Base-by-base conservation (phyloP, 2,329 filamentous ascomycete genomes). In the Fusarium mangiferae region DNA sequence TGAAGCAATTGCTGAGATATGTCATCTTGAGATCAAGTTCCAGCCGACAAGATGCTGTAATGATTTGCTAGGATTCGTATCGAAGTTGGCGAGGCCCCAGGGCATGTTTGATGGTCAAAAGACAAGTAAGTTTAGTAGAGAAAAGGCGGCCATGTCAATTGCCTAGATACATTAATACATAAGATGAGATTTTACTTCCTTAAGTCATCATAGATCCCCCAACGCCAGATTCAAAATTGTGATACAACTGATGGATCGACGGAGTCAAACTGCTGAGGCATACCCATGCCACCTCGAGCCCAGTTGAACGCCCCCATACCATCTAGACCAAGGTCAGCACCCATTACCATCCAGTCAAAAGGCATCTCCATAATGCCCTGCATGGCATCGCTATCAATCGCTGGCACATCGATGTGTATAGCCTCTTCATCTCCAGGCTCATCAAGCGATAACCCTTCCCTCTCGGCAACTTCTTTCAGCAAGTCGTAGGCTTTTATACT, bases 401-500 rank as follows among this genome's bases (percentile, higher is more conserved):
- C 41, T 17, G 71, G 56, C 11, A 64, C 14, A 56, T 55, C 39
- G 12, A 63, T 28, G 6, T 41, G 64, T 12, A 59, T 46, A 30
- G 45, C 56, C 11, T 68, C 66, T 41, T 66, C 68, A 13, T 68
- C 70, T 14, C 66, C 59, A 15, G 72, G 54, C 1, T 74, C 64
- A 4, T 66, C 54, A 5, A 71, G 38, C 1, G 56, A 55, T 10
- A 72, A 42, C 4, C 77, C 77, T 17, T 78, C 77, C 7, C 74
- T 67, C 45, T 78, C 77, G 4, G 83, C 82, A 42, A 82, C 71
- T 44, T 81, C 80, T 55, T 78, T 78, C 28, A 86, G 69, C 7
- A 84, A 52, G 11, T 78, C 75, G 33, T 81, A 79, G 48, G 80
- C 54, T 70, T 67, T 35, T 79, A 73, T 9, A 78, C 78, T 49